Conservation (phyloP, 352 stramenopile genomes). For the Phytopythium boreale region DNA sequence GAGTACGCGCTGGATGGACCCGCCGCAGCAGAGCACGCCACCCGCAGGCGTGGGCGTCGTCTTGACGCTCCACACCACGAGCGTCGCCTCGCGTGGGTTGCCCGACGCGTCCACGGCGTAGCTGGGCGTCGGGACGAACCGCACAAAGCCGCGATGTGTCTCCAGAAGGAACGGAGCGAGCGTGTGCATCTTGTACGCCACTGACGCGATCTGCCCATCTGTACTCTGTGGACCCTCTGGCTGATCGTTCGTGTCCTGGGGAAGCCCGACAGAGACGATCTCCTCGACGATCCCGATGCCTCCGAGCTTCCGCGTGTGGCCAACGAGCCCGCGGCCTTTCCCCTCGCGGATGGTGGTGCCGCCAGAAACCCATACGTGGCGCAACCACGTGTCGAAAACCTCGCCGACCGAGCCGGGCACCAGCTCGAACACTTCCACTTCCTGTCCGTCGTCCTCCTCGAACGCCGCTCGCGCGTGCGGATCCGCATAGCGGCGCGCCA, state of each 20-base stretch:
- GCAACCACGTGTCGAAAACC: constrained; percentile 52
- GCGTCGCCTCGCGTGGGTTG: constrained; percentile 18
- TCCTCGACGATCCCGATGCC: constrained; percentile 51
- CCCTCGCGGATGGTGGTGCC: constrained; percentile 33
- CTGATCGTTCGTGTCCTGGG: constrained; percentile 18
- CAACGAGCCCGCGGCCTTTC: constrained; percentile 32
- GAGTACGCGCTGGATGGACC: constrained; percentile 26
- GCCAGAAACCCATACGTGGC: constrained; percentile 36
- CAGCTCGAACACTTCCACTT: constrained; percentile 40
- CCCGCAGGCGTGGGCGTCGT: constrained; percentile 29
- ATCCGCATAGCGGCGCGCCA: constrained; percentile 33
- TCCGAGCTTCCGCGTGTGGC: constrained; percentile 35
- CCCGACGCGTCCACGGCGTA: constrained; percentile 1
- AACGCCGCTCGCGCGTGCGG: constrained; percentile 35
- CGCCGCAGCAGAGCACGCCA: constrained; percentile 46
- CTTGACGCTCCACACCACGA: constrained; percentile 45
- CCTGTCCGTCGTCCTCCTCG: constrained; percentile 35
- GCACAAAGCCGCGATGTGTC: constrained; percentile 48
- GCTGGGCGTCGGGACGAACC: constrained; percentile 34
- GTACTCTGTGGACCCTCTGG: neutral
- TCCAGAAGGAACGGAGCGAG: constrained; percentile 38
- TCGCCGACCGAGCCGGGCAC: constrained; percentile 24
- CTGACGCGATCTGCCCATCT: constrained; percentile 30
- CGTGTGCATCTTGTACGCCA: constrained; percentile 48
- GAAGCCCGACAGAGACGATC: constrained; percentile 47